A percentile compares a stretch with the other conserved stretches of the same genome.
Evolutionary conservation across 345 rosid genomes (phyloP).

Genomic region (Litchi chinensis): DNA sequence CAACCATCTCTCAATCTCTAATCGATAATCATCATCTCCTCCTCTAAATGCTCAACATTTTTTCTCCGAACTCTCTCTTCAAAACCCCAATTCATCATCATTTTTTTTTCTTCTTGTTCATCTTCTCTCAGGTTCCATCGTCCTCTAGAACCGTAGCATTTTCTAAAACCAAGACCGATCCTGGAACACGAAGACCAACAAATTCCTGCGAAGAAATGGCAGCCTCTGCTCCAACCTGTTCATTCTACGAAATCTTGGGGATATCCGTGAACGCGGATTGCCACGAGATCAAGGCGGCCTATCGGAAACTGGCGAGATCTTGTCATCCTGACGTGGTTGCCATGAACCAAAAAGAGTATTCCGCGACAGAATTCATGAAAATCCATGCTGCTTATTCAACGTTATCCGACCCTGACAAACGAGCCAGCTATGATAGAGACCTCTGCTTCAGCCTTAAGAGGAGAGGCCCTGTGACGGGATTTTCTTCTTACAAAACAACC

Average conservation of each 20-base stretch:
- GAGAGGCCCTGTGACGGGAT: conserved; percentile 23
- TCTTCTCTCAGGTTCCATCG: background rate
- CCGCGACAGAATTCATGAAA: conserved; percentile 46
- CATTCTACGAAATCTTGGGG: conserved; percentile 58
- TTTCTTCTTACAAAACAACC: conserved; percentile 25
- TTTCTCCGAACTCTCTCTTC: background rate
- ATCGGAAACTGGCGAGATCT: conserved; percentile 53
- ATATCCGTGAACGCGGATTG: conserved; percentile 41
- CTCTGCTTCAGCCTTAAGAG: conserved; percentile 15
- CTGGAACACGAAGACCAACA: background rate
- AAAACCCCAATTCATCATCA: background rate
- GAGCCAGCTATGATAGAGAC: conserved; percentile 52
- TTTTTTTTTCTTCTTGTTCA: no score
- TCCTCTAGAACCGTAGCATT: background rate
- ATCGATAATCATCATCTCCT: no score
- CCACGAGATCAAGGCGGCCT: conserved; percentile 57
- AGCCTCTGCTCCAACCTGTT: conserved; percentile 31
- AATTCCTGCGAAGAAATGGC: background rate
- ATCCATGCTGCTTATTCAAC: conserved; percentile 62
- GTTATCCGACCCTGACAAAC: conserved; percentile 53
- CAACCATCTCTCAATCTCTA: background rate
- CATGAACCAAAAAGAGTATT: conserved; percentile 37
- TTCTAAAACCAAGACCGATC: background rate
- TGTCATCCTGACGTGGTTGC: conserved; percentile 66
- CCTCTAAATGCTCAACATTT: background rate